Conservation (phyloP, 306 rosid genomes). For the Sicyos baderoa region DNA sequence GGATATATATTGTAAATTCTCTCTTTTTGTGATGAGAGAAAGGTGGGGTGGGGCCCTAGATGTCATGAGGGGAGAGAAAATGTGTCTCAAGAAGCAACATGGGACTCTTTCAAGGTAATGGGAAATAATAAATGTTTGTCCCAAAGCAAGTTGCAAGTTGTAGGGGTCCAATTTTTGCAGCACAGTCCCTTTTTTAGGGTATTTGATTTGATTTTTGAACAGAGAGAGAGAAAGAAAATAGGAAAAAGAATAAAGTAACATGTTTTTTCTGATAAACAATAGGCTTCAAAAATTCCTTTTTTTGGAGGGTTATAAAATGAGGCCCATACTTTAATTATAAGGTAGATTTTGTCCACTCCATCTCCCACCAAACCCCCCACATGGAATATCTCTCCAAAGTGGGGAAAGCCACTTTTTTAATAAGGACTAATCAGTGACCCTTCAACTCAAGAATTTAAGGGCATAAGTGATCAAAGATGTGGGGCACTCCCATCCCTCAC, state of each 20-base stretch:
- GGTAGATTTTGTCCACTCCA: slow-evolving; percentile 29
- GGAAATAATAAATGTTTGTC: slow-evolving; percentile 16
- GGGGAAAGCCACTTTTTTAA: slow-evolving; percentile 21
- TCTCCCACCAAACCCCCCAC: slow-evolving; percentile 24
- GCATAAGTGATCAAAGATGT: slow-evolving; percentile 1
- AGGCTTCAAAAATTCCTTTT: not conserved
- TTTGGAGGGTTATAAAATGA: not conserved
- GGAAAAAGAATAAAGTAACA: not conserved
- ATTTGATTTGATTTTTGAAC: not conserved
- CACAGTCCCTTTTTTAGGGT: not conserved
- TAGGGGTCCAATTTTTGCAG: slow-evolving; percentile 11
- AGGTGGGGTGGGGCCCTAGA: not conserved
- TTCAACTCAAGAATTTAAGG: slow-evolving; percentile 15
- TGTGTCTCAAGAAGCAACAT: slow-evolving; percentile 16
- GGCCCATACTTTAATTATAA: slow-evolving; percentile 9
- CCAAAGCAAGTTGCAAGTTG: slow-evolving; percentile 7
- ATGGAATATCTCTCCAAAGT: slow-evolving; percentile 24
- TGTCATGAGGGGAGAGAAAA: slow-evolving; percentile 2
- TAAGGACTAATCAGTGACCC: slow-evolving; percentile 16
- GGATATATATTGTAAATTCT: not conserved
- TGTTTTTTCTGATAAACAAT: slow-evolving; percentile 10
- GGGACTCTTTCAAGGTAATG: slow-evolving; percentile 14
- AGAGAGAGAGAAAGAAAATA: not conserved
- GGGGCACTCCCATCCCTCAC: slow-evolving; percentile 9
- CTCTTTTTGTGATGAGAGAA: not conserved